Evolutionary conservation across 192 early-diverging fungal species (phyloP).

Genomic region (Mortierella alpina): DNA sequence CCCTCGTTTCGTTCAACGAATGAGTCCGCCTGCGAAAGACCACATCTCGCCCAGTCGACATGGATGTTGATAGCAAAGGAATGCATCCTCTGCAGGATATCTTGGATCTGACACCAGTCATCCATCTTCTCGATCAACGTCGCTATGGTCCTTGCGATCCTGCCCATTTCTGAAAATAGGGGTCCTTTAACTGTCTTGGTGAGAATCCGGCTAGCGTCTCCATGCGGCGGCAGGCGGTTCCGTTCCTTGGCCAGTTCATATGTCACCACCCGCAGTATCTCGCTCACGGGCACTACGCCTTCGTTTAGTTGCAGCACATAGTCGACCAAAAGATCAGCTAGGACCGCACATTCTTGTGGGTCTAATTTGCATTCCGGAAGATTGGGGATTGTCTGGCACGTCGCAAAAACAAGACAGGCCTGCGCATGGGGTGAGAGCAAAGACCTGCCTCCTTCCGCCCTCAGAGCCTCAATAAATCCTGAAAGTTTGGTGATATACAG

Average conservation of each 20-base stretch:
- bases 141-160: conserved; percentile 37
- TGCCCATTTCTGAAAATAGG: conserved; percentile 45
- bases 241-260: conserved; percentile 24
- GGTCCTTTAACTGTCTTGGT: conserved; percentile 31
- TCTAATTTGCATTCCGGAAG: conserved; percentile 40
- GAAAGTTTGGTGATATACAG: conserved; percentile 20
- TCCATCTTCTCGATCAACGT: conserved; percentile 29
- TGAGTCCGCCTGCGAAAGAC: conserved; percentile 26
- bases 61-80: conserved; percentile 44
- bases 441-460: not conserved
- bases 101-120: conserved; percentile 16
- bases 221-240: not conserved
- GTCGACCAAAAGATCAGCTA: conserved; percentile 30
- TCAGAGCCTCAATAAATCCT: conserved; percentile 1
- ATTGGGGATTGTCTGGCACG: conserved; percentile 38
- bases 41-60: conserved; percentile 41
- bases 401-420: conserved; percentile 45
- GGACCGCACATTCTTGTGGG: conserved; percentile 9
- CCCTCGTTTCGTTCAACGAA: conserved; percentile 16
- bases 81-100: conserved; percentile 23
- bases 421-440: conserved; percentile 13
- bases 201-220: conserved; percentile 15
- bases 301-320: conserved; percentile 35
- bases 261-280: conserved; percentile 31
- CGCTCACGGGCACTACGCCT: conserved; percentile 31